Percentiles rank a stretch among this genome's conserved stretches.
Evolutionary conservation across 2,329 filamentous ascomycete species (phyloP).

Genomic region (Ceratocystis papillata): DNA sequence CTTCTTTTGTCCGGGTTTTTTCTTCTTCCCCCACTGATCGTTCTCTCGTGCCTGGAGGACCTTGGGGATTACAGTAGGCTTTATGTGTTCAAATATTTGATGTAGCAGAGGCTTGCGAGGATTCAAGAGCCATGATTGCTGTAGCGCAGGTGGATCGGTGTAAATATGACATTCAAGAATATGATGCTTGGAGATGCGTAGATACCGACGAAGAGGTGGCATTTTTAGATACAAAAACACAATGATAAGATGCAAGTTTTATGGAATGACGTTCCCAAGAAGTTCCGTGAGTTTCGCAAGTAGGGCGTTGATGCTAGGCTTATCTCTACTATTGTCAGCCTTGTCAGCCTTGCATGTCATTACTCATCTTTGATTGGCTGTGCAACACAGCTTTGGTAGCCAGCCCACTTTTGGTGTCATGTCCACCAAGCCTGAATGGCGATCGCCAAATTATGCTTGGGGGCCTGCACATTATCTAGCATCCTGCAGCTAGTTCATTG

Average conservation of each 20-base stretch:
- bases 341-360: conserved; percentile 21
- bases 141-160: conserved; percentile 76
- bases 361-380: conserved; percentile 15
- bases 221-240: conserved; percentile 38
- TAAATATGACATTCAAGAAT: conserved; percentile 97
- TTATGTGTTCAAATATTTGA: conserved; percentile 73
- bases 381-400: neutral
- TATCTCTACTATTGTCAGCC: conserved; percentile 7
- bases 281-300: neutral
- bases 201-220: conserved; percentile 79
- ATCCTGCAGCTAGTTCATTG: neutral
- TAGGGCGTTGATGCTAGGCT: no score
- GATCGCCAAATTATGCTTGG: neutral
- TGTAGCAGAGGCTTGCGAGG: conserved; percentile 64
- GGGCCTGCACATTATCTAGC: neutral
- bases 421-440: neutral
- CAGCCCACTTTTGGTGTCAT: conserved; percentile 14
- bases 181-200: conserved; percentile 84
- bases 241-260: neutral
- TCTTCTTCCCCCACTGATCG: conserved; percentile 54
- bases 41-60: conserved; percentile 67
- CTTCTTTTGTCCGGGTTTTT: conserved; percentile 58
- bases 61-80: conserved; percentile 80
- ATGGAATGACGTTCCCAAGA: neutral
- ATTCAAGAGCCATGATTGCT: conserved; percentile 73